Base-by-base conservation (phyloP, 2,329 filamentous ascomycete genomes). In the Tolypocladium ovalisporum region DNA sequence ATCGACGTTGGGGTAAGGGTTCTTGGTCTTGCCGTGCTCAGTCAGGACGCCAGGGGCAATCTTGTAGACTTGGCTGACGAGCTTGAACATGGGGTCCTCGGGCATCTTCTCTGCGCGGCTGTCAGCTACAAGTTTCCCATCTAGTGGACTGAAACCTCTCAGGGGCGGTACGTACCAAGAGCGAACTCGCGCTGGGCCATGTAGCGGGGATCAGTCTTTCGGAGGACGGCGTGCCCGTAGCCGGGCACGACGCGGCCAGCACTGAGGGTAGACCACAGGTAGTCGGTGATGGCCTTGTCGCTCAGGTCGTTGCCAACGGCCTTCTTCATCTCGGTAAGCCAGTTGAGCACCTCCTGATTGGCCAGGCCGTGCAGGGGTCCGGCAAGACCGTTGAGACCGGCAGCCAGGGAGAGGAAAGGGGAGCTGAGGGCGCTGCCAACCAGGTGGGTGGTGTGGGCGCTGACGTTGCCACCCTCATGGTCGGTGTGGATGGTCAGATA, bases 21-120 rank as follows among this genome's bases (percentile, higher is more conserved):
- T 97, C 89, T 97, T 97, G 83, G 93, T 97, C 90, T 99, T 99
- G 81, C 94, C 94, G 82, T 99, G 94, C 87, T 99, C 91, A 65
- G 94, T 99, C 75, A 99, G 83, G 69, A 99, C 94, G 71, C 88
- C 89, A 64, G 94, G 94, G 64, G 94, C 94, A 70, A 99, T 97
- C 90, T 99, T 99, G 89, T 97, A 99, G 68, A 99, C 94, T 82
- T 99, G 94, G 84, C 89, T 95, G 80, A 99, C 94, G 67, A 99
- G 89, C 86, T 99, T 91, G 90, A 97, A 99, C 92, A 99, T 95
- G 70, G 93, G 92, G 84, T 97, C 94, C 71, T 96, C 84, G 72
- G 93, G 90, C 74, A 97, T 86, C 75, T 97, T 90, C 81, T 89
- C 74, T 75, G 63, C 63, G 56, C 24, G 58, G 55, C 58, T 60